Evolutionary conservation across 108 stramenopile genomes (phyloP).

Genomic region (Fragilaria crotonensis): DNA sequence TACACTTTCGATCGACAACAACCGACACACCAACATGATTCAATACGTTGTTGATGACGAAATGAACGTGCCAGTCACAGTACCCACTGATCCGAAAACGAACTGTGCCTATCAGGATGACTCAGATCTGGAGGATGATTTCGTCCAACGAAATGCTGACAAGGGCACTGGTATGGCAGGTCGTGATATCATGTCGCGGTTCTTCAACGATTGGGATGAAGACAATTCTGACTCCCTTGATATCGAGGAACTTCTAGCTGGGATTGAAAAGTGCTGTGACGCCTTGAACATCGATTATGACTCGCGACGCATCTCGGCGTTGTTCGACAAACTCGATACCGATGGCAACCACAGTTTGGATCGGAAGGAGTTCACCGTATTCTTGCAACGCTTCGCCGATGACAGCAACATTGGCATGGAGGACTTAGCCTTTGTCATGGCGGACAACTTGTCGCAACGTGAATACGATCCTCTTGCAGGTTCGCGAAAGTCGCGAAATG

Average conservation of each 20-base stretch:
- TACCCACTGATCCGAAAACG: too few species aligned
- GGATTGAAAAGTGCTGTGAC: background rate
- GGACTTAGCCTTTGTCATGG: background rate
- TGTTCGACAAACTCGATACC: background rate
- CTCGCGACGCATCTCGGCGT: background rate
- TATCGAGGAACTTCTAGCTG: background rate
- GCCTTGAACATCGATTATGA: background rate
- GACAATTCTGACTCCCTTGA: background rate
- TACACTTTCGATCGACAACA: too few species aligned
- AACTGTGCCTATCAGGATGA: too few species aligned
- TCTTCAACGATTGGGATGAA: background rate
- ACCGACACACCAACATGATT: too few species aligned
- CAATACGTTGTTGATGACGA: too few species aligned
- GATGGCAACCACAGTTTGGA: background rate
- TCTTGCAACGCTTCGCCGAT: background rate
- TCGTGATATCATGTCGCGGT: background rate
- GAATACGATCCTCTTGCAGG: too few species aligned
- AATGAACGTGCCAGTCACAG: too few species aligned
- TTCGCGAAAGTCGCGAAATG: too few species aligned
- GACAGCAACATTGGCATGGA: background rate
- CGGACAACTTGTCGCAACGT: background rate
- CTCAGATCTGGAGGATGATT: too few species aligned
- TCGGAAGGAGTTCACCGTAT: background rate
- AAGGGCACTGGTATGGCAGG: too few species aligned
- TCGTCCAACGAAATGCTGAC: too few species aligned